A percentile compares a stretch with the other conserved stretches of the same genome.
These are phyloP conservation scores for Monilinia fructigena DNA, from an alignment of 2,329 filamentous ascomycete species.

Conservation along the genomic window DNA sequence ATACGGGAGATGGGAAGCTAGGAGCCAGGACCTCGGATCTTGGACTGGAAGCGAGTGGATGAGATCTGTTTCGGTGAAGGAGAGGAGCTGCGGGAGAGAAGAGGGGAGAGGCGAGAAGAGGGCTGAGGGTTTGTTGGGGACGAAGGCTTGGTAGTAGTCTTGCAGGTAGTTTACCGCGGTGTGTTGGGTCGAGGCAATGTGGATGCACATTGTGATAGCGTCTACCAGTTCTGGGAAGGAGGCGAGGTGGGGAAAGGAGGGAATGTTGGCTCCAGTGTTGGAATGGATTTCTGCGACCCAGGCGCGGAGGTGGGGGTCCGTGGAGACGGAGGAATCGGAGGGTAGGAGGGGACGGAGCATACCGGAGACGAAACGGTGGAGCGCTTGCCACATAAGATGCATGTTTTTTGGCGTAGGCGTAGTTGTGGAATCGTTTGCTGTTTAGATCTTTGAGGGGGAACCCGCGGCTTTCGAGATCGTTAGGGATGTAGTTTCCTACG, in stretches of 20 bases:
- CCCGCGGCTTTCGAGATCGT: slow-evolving; percentile 2
- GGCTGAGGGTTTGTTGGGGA: slow-evolving; percentile 31
- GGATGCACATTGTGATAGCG: slow-evolving; percentile 52
- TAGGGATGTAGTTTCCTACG: background rate
- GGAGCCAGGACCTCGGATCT: background rate
- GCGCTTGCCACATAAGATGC: slow-evolving; percentile 10
- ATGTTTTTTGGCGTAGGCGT: slow-evolving; percentile 16
- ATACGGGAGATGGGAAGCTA: background rate
- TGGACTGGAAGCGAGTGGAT: background rate
- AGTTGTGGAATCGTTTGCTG: background rate
- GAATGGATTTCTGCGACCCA: slow-evolving; percentile 11
- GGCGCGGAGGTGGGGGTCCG: background rate
- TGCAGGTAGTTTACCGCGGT: slow-evolving; percentile 54
- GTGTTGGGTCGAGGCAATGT: slow-evolving; percentile 51
- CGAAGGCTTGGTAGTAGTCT: slow-evolving; percentile 51
- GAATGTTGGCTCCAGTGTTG: background rate
- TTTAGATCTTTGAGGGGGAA: slow-evolving; percentile 4
- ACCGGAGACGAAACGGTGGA: slow-evolving; percentile 5
- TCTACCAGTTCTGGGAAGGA: slow-evolving; percentile 36
- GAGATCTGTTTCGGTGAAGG: background rate
- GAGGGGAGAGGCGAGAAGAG: background rate
- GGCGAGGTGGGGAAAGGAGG: background rate
- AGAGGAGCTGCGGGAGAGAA: background rate
- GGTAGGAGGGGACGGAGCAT: slow-evolving; percentile 1
- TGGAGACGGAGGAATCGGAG: background rate